Evolutionary conservation across 345 rosid species (phyloP).

Genomic region (Gossypium rotundifolium): DNA sequence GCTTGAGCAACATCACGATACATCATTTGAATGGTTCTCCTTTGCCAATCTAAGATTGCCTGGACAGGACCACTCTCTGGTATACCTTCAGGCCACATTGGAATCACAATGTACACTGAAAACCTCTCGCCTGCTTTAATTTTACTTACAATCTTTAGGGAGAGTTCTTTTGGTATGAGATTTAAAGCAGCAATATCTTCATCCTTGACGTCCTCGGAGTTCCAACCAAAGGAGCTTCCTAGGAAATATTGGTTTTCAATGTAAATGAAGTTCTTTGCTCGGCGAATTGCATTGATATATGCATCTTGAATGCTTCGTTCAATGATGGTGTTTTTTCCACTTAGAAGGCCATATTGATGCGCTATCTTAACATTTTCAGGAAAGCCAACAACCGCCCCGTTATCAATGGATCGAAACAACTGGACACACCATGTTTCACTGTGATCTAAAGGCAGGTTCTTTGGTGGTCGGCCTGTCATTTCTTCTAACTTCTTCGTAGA

Average conservation of each 20-base stretch:
- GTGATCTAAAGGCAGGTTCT: not conserved
- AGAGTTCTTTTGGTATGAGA: constrained; percentile 72
- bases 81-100: constrained; percentile 85
- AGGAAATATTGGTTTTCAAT: constrained; percentile 84
- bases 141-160: constrained; percentile 67
- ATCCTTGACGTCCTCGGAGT: constrained; percentile 28
- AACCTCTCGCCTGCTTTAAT: constrained; percentile 73
- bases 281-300: constrained; percentile 64
- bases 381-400: constrained; percentile 9
- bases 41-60: constrained; percentile 86
- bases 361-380: not conserved
- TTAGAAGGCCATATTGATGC: constrained; percentile 38
- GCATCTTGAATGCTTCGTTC: constrained; percentile 35
- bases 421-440: constrained; percentile 17
- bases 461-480: constrained; percentile 14
- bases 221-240: constrained; percentile 81
- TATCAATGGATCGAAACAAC: constrained; percentile 17
- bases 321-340: constrained; percentile 53
- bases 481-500: constrained; percentile 22
- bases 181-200: constrained; percentile 58
- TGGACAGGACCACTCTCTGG: constrained; percentile 65
- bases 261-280: constrained; percentile 75
- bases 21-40: constrained; percentile 91
- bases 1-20: constrained; percentile 53
- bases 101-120: constrained; percentile 64